phyloP scores from a whole-genome alignment of 1,284 basidiomycete genomes.

The Ceratobasidium sp. region DNA sequence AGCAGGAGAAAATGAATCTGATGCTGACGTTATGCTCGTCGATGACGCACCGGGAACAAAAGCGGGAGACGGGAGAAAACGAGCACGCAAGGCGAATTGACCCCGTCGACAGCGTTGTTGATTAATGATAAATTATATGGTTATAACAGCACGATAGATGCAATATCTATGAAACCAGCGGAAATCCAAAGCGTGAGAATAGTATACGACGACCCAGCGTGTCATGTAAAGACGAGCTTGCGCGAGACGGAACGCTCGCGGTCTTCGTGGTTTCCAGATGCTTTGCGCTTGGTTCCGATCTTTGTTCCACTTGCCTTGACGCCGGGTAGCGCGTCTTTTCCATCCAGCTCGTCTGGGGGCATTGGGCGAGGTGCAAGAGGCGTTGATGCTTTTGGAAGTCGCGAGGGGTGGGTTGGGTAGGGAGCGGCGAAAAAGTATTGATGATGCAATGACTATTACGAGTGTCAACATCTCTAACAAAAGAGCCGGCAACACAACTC shows the following conservation, averaged over 20 bases:
- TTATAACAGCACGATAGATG: background rate
- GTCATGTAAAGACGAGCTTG: slow-evolving; percentile 56
- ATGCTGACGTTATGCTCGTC: slow-evolving; percentile 22
- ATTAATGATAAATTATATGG: slow-evolving; percentile 33
- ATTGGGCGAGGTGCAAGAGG: slow-evolving; percentile 52
- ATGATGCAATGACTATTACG: slow-evolving; percentile 69
- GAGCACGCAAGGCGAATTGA: slow-evolving; percentile 10
- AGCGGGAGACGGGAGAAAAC: slow-evolving; percentile 13
- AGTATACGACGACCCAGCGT: background rate
- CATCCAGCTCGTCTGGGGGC: slow-evolving; percentile 69
- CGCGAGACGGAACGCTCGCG: slow-evolving; percentile 56
- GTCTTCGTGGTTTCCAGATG: slow-evolving; percentile 49
- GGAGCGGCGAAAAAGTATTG: slow-evolving; percentile 80
- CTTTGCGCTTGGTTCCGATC: slow-evolving; percentile 57
- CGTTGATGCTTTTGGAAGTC: slow-evolving; percentile 74
- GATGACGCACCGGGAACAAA: slow-evolving; percentile 7
- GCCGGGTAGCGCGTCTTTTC: slow-evolving; percentile 57
- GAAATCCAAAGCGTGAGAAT: background rate
- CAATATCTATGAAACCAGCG: slow-evolving; percentile 1
- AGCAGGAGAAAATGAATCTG: background rate
- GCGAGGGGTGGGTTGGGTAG: slow-evolving; percentile 79
- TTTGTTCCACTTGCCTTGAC: slow-evolving; percentile 53
- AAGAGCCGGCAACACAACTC: slow-evolving; percentile 44
- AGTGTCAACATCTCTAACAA: slow-evolving; percentile 16
- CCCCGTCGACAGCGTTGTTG: background rate